Conservation (phyloP, 441 rosid species). For the Rhodomyrtus psidioides region DNA sequence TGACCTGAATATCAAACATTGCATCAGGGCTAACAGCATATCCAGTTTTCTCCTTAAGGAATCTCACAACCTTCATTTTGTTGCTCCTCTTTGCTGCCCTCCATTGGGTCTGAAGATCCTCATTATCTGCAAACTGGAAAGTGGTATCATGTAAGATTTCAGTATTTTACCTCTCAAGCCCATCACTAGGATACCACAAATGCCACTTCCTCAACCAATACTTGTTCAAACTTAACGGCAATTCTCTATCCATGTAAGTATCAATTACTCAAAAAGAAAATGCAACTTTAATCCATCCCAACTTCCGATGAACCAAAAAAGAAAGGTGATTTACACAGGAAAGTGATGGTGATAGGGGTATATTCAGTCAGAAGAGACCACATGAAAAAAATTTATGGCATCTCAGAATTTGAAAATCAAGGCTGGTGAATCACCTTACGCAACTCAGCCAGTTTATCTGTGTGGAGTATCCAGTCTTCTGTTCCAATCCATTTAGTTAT, state of each 20-base stretch:
- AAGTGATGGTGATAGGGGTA: not conserved
- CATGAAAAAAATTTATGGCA: not conserved
- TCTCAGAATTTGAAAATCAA: not conserved
- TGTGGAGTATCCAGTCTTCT: conserved; percentile 79
- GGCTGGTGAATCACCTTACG: conserved; percentile 36
- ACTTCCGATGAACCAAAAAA: not conserved
- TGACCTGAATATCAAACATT: conserved; percentile 95
- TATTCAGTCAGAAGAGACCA: not conserved
- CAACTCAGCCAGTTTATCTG: conserved; percentile 64
- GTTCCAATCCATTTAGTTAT: conserved; percentile 76
- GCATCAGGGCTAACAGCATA: conserved; percentile 82
- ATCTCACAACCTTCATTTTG: conserved; percentile 73
- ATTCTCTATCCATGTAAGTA: not conserved
- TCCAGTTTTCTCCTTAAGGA: conserved; percentile 77
- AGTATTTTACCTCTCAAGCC: not conserved
- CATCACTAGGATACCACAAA: not conserved
- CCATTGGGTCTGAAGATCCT: conserved; percentile 78
- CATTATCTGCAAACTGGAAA: conserved; percentile 68
- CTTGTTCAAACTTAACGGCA: not conserved
- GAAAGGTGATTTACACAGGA: not conserved
- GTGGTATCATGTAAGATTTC: not conserved
- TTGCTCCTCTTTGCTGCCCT: conserved; percentile 71
- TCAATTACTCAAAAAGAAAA: not conserved
- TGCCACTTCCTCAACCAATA: not conserved
- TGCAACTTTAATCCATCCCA: not conserved